Conservation (phyloP, 371 early-diverging fungal species). For the Batkoa obscura region DNA sequence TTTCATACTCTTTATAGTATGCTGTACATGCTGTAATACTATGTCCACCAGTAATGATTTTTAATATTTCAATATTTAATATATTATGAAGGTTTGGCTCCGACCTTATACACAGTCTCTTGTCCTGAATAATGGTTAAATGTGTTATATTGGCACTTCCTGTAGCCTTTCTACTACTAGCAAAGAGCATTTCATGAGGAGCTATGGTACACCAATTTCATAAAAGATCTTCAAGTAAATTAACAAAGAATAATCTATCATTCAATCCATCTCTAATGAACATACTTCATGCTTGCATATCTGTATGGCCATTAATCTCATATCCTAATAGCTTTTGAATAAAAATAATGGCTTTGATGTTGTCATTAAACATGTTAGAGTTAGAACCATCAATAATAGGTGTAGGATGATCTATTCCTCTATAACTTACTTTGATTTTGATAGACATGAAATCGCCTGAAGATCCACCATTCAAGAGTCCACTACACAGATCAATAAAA, state of each 20-base stretch:
- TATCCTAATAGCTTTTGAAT: neutral
- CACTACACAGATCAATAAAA: neutral
- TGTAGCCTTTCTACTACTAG: neutral
- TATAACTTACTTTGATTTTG: neutral
- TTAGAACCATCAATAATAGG: neutral
- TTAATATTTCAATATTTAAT: conserved; percentile 5
- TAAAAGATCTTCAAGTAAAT: neutral
- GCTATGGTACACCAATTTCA: neutral
- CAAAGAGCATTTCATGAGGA: neutral
- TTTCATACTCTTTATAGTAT: neutral
- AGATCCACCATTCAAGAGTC: neutral
- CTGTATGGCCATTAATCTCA: neutral
- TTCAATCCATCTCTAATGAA: neutral
- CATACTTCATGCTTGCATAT: neutral
- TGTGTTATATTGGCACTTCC: conserved; percentile 3
- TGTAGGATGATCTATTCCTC: neutral
- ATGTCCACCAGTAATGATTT: neutral
- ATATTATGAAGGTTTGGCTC: conserved; percentile 1
- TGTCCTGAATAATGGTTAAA: neutral
- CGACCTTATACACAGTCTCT: conserved; percentile 5
- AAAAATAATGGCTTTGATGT: neutral
- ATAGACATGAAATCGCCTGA: neutral
- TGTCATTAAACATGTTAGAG: neutral
- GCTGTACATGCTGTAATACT: conserved; percentile 3
- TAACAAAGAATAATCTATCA: neutral